Evolutionary conservation across 495 filamentous ascomycete species (phyloP).

Genomic region (Daldinia vernicosa): DNA sequence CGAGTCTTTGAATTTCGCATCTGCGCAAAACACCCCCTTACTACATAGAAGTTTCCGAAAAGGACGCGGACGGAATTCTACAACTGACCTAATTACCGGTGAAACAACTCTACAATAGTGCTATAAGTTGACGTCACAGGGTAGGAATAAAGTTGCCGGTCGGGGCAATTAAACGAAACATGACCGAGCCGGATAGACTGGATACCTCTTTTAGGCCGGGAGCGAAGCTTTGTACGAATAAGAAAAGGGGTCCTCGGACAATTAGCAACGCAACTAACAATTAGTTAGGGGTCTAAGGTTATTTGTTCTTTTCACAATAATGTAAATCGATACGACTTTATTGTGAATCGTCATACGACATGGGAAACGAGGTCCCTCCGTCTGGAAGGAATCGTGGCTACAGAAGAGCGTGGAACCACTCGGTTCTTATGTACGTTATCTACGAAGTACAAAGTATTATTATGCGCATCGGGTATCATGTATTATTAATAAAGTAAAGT

Average conservation of each 20-base stretch:
- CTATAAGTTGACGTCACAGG: conserved; percentile 19
- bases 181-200: conserved; percentile 25
- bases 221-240: not conserved
- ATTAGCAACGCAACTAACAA: not conserved
- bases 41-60: not conserved
- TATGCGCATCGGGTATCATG: conserved; percentile 12
- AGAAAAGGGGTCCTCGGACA: not conserved
- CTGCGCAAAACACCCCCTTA: conserved; percentile 7
- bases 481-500: conserved; percentile 41
- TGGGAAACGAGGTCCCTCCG: conserved; percentile 1
- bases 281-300: not conserved
- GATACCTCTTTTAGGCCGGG: conserved; percentile 6
- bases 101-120: not conserved
- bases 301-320: conserved; percentile 5
- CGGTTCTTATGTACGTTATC: not conserved
- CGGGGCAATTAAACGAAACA: conserved; percentile 26
- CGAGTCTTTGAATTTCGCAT: conserved; percentile 15
- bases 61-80: not conserved
- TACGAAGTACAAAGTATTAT: not conserved
- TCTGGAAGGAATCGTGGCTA: conserved; percentile 23
- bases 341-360: conserved; percentile 19
- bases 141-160: conserved; percentile 10
- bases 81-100: not conserved
- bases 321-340: not conserved
- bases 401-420: conserved; percentile 29